Conservation (phyloP, 139 green algal species). For the Chlorella sp. region DNA sequence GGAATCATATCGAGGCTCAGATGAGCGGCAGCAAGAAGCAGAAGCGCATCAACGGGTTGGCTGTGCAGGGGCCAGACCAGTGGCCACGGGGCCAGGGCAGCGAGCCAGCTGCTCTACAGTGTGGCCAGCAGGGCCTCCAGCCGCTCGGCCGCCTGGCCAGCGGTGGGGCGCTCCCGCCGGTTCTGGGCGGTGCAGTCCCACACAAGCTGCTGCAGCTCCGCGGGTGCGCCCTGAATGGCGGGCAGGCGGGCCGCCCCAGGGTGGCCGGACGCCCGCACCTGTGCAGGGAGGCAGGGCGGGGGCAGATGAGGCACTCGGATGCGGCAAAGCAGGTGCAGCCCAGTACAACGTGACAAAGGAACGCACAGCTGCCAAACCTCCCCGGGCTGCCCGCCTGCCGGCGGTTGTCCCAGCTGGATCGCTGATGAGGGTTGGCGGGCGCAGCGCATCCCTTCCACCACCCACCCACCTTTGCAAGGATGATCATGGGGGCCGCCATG, state of each 20-base stretch:
- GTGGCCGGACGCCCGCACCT: not conserved
- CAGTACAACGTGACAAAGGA: too few relatives aligned
- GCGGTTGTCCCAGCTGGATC: too few relatives aligned
- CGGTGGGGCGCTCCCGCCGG: not conserved
- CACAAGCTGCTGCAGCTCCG: not conserved
- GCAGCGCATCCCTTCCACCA: too few relatives aligned
- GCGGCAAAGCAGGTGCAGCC: not conserved
- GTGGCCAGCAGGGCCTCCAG: not conserved
- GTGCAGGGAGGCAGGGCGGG: not conserved
- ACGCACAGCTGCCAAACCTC: not conserved
- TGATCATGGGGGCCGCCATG: not conserved
- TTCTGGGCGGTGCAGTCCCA: constrained; percentile 14
- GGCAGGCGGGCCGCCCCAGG: not conserved
- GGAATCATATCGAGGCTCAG: too few relatives aligned
- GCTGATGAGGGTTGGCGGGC: too few relatives aligned
- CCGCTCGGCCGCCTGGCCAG: not conserved
- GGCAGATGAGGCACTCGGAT: not conserved
- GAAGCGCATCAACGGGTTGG: too few relatives aligned
- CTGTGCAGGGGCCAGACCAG: too few relatives aligned
- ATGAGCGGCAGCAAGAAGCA: too few relatives aligned
- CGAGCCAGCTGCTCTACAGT: not conserved
- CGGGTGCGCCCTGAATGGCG: not conserved
- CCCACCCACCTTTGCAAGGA: not conserved
- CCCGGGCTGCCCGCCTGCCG: too few relatives aligned
- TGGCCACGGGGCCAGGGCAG: not conserved